These are phyloP conservation scores for Pythium insidiosum DNA, from an alignment of 352 stramenopile genomes.

Conservation along the genomic window DNA sequence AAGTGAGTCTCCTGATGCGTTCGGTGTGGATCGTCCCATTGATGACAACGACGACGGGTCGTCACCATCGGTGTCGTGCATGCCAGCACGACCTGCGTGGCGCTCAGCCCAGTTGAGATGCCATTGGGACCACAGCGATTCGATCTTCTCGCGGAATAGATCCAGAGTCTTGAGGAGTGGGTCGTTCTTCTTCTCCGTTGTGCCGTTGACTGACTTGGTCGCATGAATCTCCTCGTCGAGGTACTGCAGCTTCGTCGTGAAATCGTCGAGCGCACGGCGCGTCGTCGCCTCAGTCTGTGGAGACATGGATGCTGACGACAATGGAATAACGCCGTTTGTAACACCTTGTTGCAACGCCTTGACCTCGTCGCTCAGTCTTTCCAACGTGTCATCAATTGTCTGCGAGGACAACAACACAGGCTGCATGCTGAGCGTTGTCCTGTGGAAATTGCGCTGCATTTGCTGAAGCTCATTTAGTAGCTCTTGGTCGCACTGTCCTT, in stretches of 20 bases:
- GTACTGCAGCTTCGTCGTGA: slow-evolving; percentile 45
- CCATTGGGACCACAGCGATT: slow-evolving; percentile 55
- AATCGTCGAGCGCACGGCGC: slow-evolving; percentile 27
- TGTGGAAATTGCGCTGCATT: slow-evolving; percentile 51
- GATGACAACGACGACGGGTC: background rate
- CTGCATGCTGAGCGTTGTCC: slow-evolving; percentile 48
- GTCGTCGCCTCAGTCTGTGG: slow-evolving; percentile 1
- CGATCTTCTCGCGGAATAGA: slow-evolving; percentile 57
- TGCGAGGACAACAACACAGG: slow-evolving; percentile 49
- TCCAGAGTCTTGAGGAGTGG: slow-evolving; percentile 62
- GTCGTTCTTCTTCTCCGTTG: slow-evolving; percentile 74
- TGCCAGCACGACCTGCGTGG: background rate
- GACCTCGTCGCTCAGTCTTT: slow-evolving; percentile 44
- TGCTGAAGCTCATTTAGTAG: slow-evolving; percentile 52
- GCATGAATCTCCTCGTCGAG: slow-evolving; percentile 59
- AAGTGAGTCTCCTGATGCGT: slow-evolving; percentile 14
- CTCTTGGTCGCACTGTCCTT: slow-evolving; percentile 46
- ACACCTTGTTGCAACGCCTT: slow-evolving; percentile 49
- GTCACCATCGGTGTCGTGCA: background rate
- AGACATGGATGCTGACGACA: background rate
- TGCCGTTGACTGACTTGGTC: slow-evolving; percentile 55
- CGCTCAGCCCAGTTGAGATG: slow-evolving; percentile 29
- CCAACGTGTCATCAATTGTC: slow-evolving; percentile 46
- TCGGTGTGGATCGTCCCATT: background rate
- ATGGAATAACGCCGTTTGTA: slow-evolving; percentile 28